These are phyloP conservation scores for Hypoxylon sp. DNA, from an alignment of 2,329 filamentous ascomycete genomes.

Conservation along the genomic window DNA sequence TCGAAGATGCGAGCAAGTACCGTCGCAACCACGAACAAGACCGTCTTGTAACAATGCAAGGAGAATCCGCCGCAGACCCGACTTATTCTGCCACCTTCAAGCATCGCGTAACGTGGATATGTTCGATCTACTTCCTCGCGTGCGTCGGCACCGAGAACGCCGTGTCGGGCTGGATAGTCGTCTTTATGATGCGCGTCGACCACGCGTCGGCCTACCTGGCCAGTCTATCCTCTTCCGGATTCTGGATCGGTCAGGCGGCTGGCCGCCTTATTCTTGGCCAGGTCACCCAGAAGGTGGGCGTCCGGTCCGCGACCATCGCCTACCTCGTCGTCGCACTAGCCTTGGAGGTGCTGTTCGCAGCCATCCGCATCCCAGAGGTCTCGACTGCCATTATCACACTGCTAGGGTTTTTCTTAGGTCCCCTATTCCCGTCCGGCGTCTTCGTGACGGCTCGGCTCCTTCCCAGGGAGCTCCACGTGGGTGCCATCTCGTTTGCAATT, in stretches of 20 bases:
- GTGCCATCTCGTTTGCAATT: constrained; percentile 54
- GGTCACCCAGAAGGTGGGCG: constrained; percentile 45
- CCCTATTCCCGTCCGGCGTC: constrained; percentile 53
- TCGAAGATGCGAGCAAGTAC: constrained; percentile 46
- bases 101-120: constrained; percentile 50
- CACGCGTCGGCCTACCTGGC: constrained; percentile 48
- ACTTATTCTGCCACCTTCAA: constrained; percentile 41
- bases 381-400: constrained; percentile 45
- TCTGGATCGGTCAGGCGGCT: constrained; percentile 54
- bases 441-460: constrained; percentile 49
- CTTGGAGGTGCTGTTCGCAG: constrained; percentile 33
- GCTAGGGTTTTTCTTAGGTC: constrained; percentile 52
- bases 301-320: constrained; percentile 37
- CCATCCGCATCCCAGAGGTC: constrained; percentile 28
- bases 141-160: constrained; percentile 55
- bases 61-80: background rate
- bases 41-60: background rate
- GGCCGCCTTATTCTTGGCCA: constrained; percentile 48
- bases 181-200: constrained; percentile 54
- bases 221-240: constrained; percentile 52
- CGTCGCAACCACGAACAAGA: constrained; percentile 33
- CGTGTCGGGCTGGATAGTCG: constrained; percentile 56
- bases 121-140: constrained; percentile 52
- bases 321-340: constrained; percentile 39
- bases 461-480: constrained; percentile 51